Conservation (phyloP, 2,329 filamentous ascomycete species). For the Fusarium coffeatum region DNA sequence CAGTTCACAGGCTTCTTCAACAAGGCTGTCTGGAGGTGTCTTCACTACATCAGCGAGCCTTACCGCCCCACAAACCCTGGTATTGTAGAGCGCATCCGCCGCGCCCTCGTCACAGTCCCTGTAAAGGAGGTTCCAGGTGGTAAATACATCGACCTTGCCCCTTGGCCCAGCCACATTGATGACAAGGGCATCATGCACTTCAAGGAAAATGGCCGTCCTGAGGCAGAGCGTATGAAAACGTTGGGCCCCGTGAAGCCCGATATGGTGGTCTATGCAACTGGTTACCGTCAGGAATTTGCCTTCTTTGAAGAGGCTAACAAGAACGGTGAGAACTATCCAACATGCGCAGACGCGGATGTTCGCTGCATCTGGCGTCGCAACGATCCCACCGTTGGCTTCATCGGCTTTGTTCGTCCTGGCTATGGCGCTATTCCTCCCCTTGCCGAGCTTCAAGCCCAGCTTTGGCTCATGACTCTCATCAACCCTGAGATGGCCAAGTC, state of each 20-base stretch:
- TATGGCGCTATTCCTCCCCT: neutral
- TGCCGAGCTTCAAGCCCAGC: constrained; percentile 47
- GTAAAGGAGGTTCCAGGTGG: neutral
- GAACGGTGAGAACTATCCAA: neutral
- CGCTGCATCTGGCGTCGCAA: neutral
- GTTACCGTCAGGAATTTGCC: neutral
- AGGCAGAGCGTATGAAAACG: constrained; percentile 47
- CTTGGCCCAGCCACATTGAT: constrained; percentile 50
- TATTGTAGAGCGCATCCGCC: neutral
- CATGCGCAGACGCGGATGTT: neutral
- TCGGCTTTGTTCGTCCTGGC: neutral
- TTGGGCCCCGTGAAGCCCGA: constrained; percentile 5
- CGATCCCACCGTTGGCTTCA: neutral
- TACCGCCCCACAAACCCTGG: neutral
- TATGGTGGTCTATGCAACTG: neutral
- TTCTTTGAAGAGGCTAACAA: neutral
- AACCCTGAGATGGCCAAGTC: neutral
- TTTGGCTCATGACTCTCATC: constrained; percentile 51
- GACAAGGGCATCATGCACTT: constrained; percentile 50
- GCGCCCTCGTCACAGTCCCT: neutral
- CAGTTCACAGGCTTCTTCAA: neutral
- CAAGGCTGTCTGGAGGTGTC: neutral
- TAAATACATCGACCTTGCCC: constrained; percentile 46
- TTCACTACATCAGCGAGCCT: neutral
- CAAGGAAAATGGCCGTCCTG: constrained; percentile 44